Evolutionary conservation across 306 rosid species (phyloP).

Genomic region (Pueraria montana): DNA sequence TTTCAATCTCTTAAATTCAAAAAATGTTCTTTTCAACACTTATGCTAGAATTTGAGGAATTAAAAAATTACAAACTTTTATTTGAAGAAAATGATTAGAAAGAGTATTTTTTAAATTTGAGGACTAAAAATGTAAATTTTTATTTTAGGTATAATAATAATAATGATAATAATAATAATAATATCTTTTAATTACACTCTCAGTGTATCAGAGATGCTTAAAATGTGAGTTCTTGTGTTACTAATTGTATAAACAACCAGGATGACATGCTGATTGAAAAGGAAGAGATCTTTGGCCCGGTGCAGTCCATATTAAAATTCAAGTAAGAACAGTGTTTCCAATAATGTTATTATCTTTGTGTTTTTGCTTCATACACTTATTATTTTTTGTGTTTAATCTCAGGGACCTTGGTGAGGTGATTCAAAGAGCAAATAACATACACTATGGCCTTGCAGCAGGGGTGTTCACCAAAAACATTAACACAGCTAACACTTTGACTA

Average conservation of each 20-base stretch:
- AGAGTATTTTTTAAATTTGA: too few species aligned
- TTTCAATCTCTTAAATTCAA: too few species aligned
- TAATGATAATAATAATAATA: neutral
- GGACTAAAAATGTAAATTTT: too few species aligned
- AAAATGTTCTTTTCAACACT: too few species aligned
- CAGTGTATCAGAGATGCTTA: conserved; percentile 3
- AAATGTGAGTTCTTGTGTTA: neutral
- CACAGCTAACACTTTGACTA: conserved; percentile 73
- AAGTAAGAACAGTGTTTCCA: conserved; percentile 58
- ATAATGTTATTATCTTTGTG: neutral
- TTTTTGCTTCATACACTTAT: neutral
- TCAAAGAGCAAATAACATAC: conserved; percentile 66
- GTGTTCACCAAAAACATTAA: conserved; percentile 68
- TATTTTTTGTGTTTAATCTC: neutral
- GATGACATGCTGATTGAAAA: conserved; percentile 79
- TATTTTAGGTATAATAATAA: too few species aligned
- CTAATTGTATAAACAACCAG: conserved; percentile 48
- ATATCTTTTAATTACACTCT: conserved; percentile 10
- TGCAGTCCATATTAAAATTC: conserved; percentile 78
- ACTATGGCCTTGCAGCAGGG: conserved; percentile 86
- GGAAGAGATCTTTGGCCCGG: conserved; percentile 90
- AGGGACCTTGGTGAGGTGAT: conserved; percentile 76
- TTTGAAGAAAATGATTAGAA: too few species aligned
- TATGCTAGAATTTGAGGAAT: too few species aligned
- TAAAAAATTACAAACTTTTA: too few species aligned